Percentiles rank a stretch among this genome's conserved stretches.
Evolutionary conservation across 495 filamentous ascomycete genomes (phyloP).

Genomic region (Schizothecium vesticola): DNA sequence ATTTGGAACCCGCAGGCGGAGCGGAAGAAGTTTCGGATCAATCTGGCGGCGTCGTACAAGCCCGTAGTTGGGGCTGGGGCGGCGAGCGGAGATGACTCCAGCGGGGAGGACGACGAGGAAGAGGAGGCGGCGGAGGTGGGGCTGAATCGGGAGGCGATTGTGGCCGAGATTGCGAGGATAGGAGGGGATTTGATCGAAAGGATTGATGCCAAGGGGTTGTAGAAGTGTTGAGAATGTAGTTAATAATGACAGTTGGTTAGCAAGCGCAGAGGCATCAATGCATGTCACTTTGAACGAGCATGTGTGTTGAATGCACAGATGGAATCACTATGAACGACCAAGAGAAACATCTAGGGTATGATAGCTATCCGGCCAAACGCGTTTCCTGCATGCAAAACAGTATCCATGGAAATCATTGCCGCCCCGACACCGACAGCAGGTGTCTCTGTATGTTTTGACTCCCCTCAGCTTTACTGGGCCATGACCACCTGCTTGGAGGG

Average conservation of each 20-base stretch:
- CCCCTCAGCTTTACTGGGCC: slow-evolving; percentile 8
- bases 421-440: not conserved
- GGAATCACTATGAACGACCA: not conserved
- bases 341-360: slow-evolving; percentile 21
- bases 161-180: slow-evolving; percentile 73
- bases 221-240: not conserved
- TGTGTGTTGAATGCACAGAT: not conserved
- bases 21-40: slow-evolving; percentile 58
- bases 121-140: slow-evolving; percentile 38
- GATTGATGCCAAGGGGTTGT: slow-evolving; percentile 41
- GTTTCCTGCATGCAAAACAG: slow-evolving; percentile 12
- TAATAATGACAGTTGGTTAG: not conserved
- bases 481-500: slow-evolving; percentile 10
- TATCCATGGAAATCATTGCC: slow-evolving; percentile 3
- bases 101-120: slow-evolving; percentile 9
- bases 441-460: not conserved
- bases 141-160: slow-evolving; percentile 66
- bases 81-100: not conserved
- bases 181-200: slow-evolving; percentile 56
- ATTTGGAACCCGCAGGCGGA: slow-evolving; percentile 72
- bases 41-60: slow-evolving; percentile 62
- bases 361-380: slow-evolving; percentile 2
- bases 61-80: slow-evolving; percentile 30
- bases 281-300: not conserved
- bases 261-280: not conserved